Percentiles rank a stretch among this genome's conserved stretches.
Evolutionary conservation across 352 stramenopile genomes (phyloP).

Genomic region (Pythium brassicae): DNA sequence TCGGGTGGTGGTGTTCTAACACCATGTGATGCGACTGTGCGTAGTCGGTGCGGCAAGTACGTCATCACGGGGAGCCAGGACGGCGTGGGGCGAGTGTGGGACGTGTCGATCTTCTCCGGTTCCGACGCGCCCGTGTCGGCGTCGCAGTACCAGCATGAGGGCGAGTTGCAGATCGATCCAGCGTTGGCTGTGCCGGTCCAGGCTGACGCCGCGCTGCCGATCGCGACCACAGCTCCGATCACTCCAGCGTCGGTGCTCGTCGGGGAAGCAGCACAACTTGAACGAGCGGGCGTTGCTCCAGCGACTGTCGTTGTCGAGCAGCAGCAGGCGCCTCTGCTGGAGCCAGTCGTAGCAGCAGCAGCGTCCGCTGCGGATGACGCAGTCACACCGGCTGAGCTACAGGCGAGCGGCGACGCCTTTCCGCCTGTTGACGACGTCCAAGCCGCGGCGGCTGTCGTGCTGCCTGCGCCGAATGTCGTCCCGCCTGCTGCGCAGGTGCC

Average conservation of each 20-base stretch:
- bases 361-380: not conserved
- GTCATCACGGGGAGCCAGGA: conserved; percentile 93
- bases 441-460: not conserved
- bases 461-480: not conserved
- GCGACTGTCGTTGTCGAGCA: not conserved
- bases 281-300: not conserved
- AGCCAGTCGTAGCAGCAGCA: not conserved
- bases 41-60: conserved; percentile 79
- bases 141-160: conserved; percentile 46
- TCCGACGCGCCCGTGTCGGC: conserved; percentile 41
- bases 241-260: not conserved
- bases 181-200: not conserved
- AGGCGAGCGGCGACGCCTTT: conserved; percentile 14
- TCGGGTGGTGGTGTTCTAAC: not conserved
- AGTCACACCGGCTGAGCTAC: not conserved
- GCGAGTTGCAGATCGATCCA: conserved; percentile 25
- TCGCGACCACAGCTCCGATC: not conserved
- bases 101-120: conserved; percentile 53
- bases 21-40: conserved; percentile 5
- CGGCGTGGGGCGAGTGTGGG: conserved; percentile 90
- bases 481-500: not conserved
- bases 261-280: not conserved
- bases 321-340: not conserved
- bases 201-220: not conserved
- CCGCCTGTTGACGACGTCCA: conserved; percentile 12